phyloP scores from a whole-genome alignment of 176 grass and related monocot species.

The Oryza meyeriana region DNA sequence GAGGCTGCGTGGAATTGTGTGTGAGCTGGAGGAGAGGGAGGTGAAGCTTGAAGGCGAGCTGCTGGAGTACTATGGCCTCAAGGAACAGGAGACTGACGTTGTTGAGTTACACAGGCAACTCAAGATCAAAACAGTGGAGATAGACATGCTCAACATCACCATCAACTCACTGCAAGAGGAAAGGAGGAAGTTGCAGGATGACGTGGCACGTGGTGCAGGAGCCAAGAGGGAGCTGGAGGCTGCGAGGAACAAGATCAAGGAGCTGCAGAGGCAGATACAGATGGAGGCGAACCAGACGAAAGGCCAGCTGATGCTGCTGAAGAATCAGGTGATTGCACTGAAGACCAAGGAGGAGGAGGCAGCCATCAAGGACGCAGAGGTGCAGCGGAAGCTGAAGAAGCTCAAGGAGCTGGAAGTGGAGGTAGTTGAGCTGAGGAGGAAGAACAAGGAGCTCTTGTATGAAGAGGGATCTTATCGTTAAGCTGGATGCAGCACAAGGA shows the following conservation, averaged over 20 bases:
- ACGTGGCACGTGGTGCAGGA: constrained; percentile 6
- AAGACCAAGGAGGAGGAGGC: constrained; percentile 74
- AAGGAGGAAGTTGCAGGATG: constrained; percentile 80
- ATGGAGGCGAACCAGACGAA: constrained; percentile 75
- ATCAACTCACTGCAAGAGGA: constrained; percentile 71
- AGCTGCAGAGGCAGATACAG: constrained; percentile 85
- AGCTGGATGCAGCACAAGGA: constrained; percentile 73
- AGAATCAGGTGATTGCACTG: constrained; percentile 76
- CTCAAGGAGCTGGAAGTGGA: constrained; percentile 76
- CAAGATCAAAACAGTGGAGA: constrained; percentile 72
- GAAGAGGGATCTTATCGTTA: constrained; percentile 88
- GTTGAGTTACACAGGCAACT: constrained; percentile 84
- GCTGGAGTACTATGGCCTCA: constrained; percentile 90
- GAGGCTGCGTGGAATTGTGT: constrained; percentile 51
- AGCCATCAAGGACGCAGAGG: constrained; percentile 65
- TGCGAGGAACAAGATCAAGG: constrained; percentile 72
- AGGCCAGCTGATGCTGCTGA: constrained; percentile 72
- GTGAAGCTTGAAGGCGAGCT: constrained; percentile 78
- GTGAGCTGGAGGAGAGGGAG: constrained; percentile 82
- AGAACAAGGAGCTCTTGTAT: constrained; percentile 87
- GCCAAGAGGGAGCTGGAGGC: constrained; percentile 55
- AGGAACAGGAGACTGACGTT: constrained; percentile 78
- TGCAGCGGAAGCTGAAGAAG: constrained; percentile 78
- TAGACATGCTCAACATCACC: constrained; percentile 73
- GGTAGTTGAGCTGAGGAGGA: constrained; percentile 84